Evolutionary conservation across 345 rosid genomes (phyloP).

Genomic region (Passiflora organensis): DNA sequence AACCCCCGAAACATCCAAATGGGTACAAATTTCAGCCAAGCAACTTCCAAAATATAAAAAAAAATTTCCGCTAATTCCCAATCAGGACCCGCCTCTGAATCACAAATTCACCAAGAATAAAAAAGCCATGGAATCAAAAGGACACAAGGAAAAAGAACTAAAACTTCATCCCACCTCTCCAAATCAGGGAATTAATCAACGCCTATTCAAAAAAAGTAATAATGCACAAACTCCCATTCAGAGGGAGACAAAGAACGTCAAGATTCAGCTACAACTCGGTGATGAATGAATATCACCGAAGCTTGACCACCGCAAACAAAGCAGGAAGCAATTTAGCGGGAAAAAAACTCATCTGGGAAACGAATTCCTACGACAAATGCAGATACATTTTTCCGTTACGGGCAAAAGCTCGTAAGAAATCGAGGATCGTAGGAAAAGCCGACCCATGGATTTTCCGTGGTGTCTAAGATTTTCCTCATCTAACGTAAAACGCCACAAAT

Average conservation of each 20-base stretch:
- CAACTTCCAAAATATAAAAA: too few species aligned
- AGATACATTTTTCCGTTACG: too few species aligned
- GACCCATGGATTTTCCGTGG: constrained; percentile 12
- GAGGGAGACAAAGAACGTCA: constrained; percentile 23
- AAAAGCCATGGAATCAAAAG: not conserved
- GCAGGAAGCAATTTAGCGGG: constrained; percentile 7
- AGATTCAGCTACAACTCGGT: constrained; percentile 10
- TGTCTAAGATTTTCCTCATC: constrained; percentile 29
- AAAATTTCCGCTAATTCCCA: too few species aligned
- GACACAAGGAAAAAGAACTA: not conserved
- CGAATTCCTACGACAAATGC: constrained; percentile 16
- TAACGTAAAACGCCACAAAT: constrained; percentile 43
- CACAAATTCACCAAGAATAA: constrained; percentile 8
- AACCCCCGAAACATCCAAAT: too few species aligned
- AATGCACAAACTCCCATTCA: constrained; percentile 41
- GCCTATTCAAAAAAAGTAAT: too few species aligned
- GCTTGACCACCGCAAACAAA: not conserved
- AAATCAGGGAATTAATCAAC: constrained; percentile 31
- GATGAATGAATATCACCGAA: not conserved
- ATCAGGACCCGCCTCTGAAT: constrained; percentile 15
- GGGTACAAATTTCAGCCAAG: too few species aligned
- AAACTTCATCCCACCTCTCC: constrained; percentile 18
- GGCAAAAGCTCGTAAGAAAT: constrained; percentile 12
- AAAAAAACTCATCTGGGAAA: constrained; percentile 25
- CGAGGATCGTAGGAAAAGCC: constrained; percentile 6